Evolutionary conservation across 495 filamentous ascomycete genomes (phyloP), one percentile per base, ranked within the genome.

Genomic region (Delitschia confertaspora): DNA sequence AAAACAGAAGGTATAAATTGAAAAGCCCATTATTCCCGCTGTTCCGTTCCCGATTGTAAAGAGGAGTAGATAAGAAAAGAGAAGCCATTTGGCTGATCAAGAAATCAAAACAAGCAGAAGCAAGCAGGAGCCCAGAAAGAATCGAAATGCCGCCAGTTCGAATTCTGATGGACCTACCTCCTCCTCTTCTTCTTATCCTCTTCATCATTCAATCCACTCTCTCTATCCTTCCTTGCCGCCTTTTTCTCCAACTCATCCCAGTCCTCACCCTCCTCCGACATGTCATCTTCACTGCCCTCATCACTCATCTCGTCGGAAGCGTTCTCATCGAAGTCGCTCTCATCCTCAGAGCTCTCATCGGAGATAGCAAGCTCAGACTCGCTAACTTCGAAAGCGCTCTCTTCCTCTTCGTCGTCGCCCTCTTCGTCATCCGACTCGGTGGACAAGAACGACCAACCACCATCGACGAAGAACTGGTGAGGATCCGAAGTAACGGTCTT

Each of bases 401-500:
- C 93, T 64, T 95, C 86, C 42, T 83, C 79, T 56, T 89, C 84
- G 13, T 83, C 79, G 0, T 78, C 78, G 0, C 69, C 76, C 38
- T 76, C 88, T 34, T 95, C 88, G 3, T 82, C 84, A 53, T 96
- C 93, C 1, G 80, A 85, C 29, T 95, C 89, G 41, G 80, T 82
- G 22, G 78, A 75, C 41, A 99, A 61, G 77, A 96, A 95, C 10
- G 78, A 81, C 93, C 93, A 99, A 18, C 93, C 93, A 20, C 93
- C 93, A 56, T 96, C 88, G 21, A 70, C 73, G 61, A 94, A 99
- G 76, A 99, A 99, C 43, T 79, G 75, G 56, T 96, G 88, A 6
- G 93, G 85, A 61, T 99, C 84, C 29, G 82, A 78, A 23, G 81
- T 85, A 13, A 99, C 88, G 0, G 93, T 99, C 70, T 99, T 99